Evolutionary conservation across 1,284 basidiomycete species (phyloP), one percentile per base, ranked within the genome.

Genomic region (Ustilago lituana): DNA sequence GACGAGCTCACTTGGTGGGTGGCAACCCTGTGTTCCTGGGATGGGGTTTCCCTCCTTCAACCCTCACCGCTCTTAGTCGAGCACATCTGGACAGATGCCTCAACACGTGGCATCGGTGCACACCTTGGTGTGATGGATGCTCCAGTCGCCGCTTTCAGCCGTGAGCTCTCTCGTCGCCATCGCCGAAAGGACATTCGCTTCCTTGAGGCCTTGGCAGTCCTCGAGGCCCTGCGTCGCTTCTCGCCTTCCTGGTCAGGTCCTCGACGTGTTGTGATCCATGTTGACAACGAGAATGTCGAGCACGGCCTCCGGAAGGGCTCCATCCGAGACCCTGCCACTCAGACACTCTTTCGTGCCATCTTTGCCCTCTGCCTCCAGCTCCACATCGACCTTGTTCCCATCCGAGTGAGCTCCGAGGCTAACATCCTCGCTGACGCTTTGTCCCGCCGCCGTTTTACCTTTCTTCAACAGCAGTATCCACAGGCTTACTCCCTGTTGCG

Each of bases 231-330:
- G 12, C 6, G 27, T 6, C 27, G 6, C 6, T 29, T 29, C 27
- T 29, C 27, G 7, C 27, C 27, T 12, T 12, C 12, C 27, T 29
- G 27, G 27, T 29, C 27, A 29, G 27, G 27, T 12, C 27, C 27
- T 6, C 27, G 12, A 7, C 27, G 27, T 6, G 27, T 39, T 8
- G 37, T 39, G 6, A 3, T 39, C 20, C 37, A 39, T 23, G 14
- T 39, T 22, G 37, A 39, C 37, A 39, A 39, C 37, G 14, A 39
- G 10, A 39, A 39, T 14, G 37, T 39, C 20, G 10, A 39, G 20
- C 19, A 22, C 20, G 22, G 37, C 19, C 37, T 39, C 8, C 19
- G 37, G 19, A 22, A 11, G 3, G 37, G 37, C 2, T 20, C 17
- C 6, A 20, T 20, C 3, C 14, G 19, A 5, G 37, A 39, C 37